These are phyloP conservation scores for Colletotrichum costaricense DNA, from an alignment of 2,329 filamentous ascomycete species.

Conservation along the genomic window DNA sequence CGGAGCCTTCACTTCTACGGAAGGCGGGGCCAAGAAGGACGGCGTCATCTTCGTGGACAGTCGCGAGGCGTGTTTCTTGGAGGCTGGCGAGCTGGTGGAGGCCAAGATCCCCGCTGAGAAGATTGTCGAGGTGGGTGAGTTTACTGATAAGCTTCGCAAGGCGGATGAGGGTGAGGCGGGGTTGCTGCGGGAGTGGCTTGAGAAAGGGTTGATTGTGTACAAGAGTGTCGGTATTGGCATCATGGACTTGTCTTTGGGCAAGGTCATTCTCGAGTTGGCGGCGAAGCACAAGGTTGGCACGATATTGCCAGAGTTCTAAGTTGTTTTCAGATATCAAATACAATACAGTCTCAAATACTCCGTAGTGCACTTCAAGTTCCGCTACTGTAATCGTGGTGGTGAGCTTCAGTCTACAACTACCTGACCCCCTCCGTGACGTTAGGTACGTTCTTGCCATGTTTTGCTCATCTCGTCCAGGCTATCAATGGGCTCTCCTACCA, in stretches of 20 bases:
- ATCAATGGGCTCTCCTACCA: too few relatives aligned
- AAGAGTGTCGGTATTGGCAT: constrained; percentile 76
- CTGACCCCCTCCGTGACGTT: too few relatives aligned
- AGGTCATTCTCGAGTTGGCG: constrained; percentile 27
- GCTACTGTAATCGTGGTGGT: too few relatives aligned
- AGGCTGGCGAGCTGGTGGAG: constrained; percentile 46
- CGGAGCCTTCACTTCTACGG: constrained; percentile 20
- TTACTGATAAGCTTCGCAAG: constrained; percentile 65
- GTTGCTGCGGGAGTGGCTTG: constrained; percentile 67
- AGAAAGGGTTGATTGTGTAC: constrained; percentile 74
- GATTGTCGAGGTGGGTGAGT: constrained; percentile 61
- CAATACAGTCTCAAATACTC: too few relatives aligned
- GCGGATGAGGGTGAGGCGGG: constrained; percentile 47
- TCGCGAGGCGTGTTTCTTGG: constrained; percentile 43
- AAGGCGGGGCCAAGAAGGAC: constrained; percentile 15
- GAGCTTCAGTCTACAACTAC: too few relatives aligned
- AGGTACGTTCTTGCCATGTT: too few relatives aligned
- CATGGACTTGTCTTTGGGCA: constrained; percentile 66
- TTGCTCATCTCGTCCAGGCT: too few relatives aligned
- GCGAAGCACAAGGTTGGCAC: constrained; percentile 25
- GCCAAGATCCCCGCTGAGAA: constrained; percentile 37
- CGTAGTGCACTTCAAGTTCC: too few relatives aligned
- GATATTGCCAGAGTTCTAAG: constrained; percentile 14
- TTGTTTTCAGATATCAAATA: too few relatives aligned
- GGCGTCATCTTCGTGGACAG: constrained; percentile 42